These are phyloP conservation scores for Epichloe uncinata DNA, from an alignment of 2,329 filamentous ascomycete genomes.

Conservation along the genomic window DNA sequence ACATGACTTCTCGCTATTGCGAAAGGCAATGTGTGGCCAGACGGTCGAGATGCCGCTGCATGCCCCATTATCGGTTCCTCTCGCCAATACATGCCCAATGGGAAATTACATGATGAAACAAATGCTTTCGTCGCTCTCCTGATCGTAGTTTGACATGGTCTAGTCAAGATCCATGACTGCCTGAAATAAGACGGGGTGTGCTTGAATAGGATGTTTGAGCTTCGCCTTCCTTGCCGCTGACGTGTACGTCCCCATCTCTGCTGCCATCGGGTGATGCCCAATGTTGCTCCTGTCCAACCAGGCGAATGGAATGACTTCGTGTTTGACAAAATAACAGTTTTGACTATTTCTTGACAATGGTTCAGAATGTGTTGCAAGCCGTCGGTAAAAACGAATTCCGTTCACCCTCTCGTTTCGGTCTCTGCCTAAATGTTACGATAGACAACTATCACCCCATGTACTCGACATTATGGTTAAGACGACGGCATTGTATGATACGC, in stretches of 20 bases:
- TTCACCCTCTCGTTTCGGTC: neutral
- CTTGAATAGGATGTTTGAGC: neutral
- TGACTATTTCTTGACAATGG: neutral
- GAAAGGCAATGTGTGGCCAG: neutral
- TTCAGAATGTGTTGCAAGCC: neutral
- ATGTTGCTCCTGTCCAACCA: neutral
- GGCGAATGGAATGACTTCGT: neutral
- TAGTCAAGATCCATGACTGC: neutral
- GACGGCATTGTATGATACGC: no score
- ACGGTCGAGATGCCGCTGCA: neutral
- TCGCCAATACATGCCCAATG: constrained; percentile 2
- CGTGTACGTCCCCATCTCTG: neutral
- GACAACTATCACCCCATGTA: neutral
- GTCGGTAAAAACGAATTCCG: neutral
- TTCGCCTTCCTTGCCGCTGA: constrained; percentile 2
- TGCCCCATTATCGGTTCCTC: neutral
- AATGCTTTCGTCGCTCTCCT: neutral
- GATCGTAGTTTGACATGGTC: neutral
- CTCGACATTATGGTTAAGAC: neutral
- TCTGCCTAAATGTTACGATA: neutral
- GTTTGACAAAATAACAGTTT: neutral
- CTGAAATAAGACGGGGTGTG: neutral
- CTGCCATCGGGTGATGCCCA: neutral
- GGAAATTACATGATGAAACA: neutral
- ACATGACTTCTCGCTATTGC: neutral